Evolutionary conservation across 345 rosid genomes (phyloP), one percentile per base, ranked within the genome.

Genomic region (Raphanus sativus): DNA sequence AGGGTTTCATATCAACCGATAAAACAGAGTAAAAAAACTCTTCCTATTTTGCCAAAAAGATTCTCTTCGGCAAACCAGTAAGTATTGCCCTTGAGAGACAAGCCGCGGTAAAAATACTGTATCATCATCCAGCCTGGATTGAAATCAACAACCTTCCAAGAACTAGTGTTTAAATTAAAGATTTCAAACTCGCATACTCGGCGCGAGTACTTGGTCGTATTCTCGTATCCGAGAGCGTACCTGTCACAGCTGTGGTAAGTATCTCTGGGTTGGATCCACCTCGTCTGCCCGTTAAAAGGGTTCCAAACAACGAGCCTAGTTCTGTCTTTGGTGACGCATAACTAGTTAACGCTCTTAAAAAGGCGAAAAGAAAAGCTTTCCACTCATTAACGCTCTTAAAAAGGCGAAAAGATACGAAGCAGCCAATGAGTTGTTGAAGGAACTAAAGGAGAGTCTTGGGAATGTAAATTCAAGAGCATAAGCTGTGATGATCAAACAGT

Each of bases 301-400:
- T 38, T 38, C 45, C 45, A 38, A 38, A 38, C 45, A 38, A 38
- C 45, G 9, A 38, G 12, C 13, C 45, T 38, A n/a, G 55, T 48
- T 48, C 55, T n/a, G 55, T 48, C 55, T 48, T 48, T 48, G 55
- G 17, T 48, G 2, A 48, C 2, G 55, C 55, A 48, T 48, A n/a
- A 48, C 55, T 94, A 62, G 89, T 94, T 81, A 89, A 92, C 74
- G 85, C 89, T 73, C 93, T 92, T 26, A 98, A 94, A 76, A 90
- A 88, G 77, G 97, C 91, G 12, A 90, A 86, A 84, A 77, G 85
- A 92, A 88, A 73, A 91, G 98, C 30, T 88, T 90, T 67, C 98
- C 98, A 36, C 98, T 94, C 65, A 90, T 94, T 81, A 89, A 92
- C 74, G 85, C 89, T 73, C 93, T 92, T 26, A 98, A 94, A 76